phyloP scores from a whole-genome alignment of 805 yeast species.

The Metschnikowia reukaufii region DNA sequence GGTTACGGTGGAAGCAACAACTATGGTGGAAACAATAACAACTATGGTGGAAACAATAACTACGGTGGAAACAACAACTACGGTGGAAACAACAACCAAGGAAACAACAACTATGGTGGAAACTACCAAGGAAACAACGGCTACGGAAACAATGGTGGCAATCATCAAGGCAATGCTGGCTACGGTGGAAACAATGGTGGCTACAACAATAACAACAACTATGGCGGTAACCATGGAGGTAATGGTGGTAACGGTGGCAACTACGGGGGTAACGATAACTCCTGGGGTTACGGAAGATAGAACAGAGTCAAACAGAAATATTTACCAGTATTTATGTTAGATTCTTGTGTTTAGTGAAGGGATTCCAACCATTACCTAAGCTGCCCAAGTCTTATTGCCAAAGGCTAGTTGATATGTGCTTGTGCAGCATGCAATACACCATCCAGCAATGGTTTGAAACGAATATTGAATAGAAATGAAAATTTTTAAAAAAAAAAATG shows the following conservation, averaged over 20 bases:
- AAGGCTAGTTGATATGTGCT: no score
- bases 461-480: no score
- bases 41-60: not conserved
- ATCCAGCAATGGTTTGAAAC: no score
- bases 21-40: not conserved
- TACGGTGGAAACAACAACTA: no score
- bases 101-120: constrained; percentile 32
- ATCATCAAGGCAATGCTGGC: constrained; percentile 30
- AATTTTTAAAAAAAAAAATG: no score
- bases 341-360: no score
- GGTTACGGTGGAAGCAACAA: constrained; percentile 6
- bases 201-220: constrained; percentile 6
- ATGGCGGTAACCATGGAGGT: constrained; percentile 10
- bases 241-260: constrained; percentile 12
- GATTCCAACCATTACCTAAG: no score
- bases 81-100: constrained; percentile 18
- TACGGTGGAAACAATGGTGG: constrained; percentile 11
- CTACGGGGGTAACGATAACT: constrained; percentile 8
- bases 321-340: no score
- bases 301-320: no score
- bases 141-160: constrained; percentile 26
- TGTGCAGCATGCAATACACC: no score
- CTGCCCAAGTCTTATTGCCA: no score
- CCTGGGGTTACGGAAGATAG: constrained; percentile 15
- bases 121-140: constrained; percentile 33